Base-by-base conservation (phyloP, 169 alveolate genomes). In the Eimeria falciformis region DNA sequence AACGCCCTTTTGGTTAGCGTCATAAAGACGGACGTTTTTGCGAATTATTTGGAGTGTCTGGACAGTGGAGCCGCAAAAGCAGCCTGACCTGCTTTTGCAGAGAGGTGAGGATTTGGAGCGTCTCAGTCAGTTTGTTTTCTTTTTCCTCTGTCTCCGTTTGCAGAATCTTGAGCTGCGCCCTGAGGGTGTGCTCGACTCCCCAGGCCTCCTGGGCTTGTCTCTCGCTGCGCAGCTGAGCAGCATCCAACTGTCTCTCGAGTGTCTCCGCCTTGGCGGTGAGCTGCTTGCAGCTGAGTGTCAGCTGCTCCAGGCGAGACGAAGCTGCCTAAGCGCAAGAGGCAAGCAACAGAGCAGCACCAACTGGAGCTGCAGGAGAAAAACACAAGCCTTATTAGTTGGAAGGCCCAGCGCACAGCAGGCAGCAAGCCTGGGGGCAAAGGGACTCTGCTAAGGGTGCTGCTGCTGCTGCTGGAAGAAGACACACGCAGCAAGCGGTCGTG, bases 401-500 rank as follows among this genome's bases (percentile, higher is more conserved):
- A n/a, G n/a, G n/a, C n/a, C n/a, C n/a, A 50, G 62, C 14, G 62
- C 7, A 50, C n/a, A 50, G 62, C 62, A 50, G 62, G 14, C 62
- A 50, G 62, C 62, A 50, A 50, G n/a, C n/a, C n/a, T n/a, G n/a
- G n/a, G n/a, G 62, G 62, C 62, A 50, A 50, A 14, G 62, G n/a
- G 7, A 14, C 62, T 7, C 7, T 7, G 62, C 62, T 14, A 50
- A 7, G n/a, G 62, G 7, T 50, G 62, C 62, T 50, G 62, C 62
- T 50, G n/a, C 62, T 14, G 14, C 7, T 11, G 62, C n/a, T 7
- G 62, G 62, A 7, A 50, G 14, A 50, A 14, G n/a, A 14, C 14
- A 7, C 62, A 11, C 62, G 14, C 14, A 50, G 14, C 14, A 50
- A 14, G n/a, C 62, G 14, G 14, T 7, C 7, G 7, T 11, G 14